phyloP scores from a whole-genome alignment of 73 alveolate genomes.

The Paramecium bursaria region DNA sequence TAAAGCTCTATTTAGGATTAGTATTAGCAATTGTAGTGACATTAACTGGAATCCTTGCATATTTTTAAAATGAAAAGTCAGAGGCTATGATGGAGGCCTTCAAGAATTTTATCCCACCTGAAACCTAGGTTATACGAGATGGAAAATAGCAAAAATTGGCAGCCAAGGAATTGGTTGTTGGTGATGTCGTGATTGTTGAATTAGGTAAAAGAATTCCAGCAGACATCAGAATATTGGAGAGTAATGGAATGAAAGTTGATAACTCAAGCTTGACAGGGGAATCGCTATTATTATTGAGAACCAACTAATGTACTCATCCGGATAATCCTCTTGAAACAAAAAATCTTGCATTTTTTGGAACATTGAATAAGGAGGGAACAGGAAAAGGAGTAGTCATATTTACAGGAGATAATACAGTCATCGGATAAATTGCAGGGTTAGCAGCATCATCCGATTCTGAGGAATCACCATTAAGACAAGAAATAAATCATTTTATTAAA shows the following conservation, averaged over 20 bases:
- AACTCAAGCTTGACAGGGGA: slow-evolving; percentile 98
- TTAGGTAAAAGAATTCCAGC: slow-evolving; percentile 97
- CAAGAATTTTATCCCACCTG: slow-evolving; percentile 86
- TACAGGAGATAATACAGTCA: slow-evolving; percentile 95
- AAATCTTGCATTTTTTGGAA: slow-evolving; percentile 95
- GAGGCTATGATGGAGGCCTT: slow-evolving; percentile 90
- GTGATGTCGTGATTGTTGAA: slow-evolving; percentile 91
- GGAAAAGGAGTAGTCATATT: slow-evolving; percentile 94
- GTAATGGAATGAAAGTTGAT: slow-evolving; percentile 93
- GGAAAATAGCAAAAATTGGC: slow-evolving; percentile 80
- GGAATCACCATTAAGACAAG: slow-evolving; percentile 89
- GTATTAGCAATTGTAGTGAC: slow-evolving; percentile 79
- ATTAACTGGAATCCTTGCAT: slow-evolving; percentile 84
- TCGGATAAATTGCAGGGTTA: slow-evolving; percentile 96
- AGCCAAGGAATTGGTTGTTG: slow-evolving; percentile 89
- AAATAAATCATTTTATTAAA: slow-evolving; percentile 89
- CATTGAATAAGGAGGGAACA: slow-evolving; percentile 93
- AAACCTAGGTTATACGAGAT: slow-evolving; percentile 86
- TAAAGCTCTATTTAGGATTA: slow-evolving; percentile 84
- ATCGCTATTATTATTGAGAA: slow-evolving; percentile 86
- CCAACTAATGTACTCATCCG: slow-evolving; percentile 85
- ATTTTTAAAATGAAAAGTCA: slow-evolving; percentile 77
- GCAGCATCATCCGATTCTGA: slow-evolving; percentile 87
- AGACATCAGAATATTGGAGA: slow-evolving; percentile 87
- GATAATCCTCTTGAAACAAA: slow-evolving; percentile 95